Evolutionary conservation across 139 green algal species (phyloP), one percentile per base, ranked within the genome.

Genomic region (Chlorella sp.): DNA sequence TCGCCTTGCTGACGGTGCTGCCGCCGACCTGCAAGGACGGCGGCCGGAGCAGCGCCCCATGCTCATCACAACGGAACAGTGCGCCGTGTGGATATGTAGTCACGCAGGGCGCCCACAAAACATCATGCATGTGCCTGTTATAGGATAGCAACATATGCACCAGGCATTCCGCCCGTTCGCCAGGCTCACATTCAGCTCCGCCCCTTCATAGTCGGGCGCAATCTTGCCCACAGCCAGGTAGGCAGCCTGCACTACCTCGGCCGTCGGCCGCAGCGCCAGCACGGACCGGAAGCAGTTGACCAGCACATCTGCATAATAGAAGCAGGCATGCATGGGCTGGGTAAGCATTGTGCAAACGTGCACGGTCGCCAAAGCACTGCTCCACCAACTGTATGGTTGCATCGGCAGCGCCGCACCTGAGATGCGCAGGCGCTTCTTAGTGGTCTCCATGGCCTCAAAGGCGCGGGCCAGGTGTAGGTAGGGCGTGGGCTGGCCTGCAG

Each of bases 391-490:
- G n/a, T n/a, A n/a, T n/a, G n/a, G n/a, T n/a, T n/a, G n/a, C n/a
- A n/a, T n/a, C n/a, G n/a, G n/a, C n/a, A n/a, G n/a, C n/a, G n/a
- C 56, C 51, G 67, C 82, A 39, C 93, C 90, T 30, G 68, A 84
- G 25, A 95, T 98, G 47, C 62, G 72, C 55, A 96, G 81, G 9
- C 95, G 91, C 83, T 94, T 96, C 41, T 86, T 94, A 60, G 95
- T 98, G 76, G 79, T 71, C 28, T 95, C 92, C 73, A 95, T 86
- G 17, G 91, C 89, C 15, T 88, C 86, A 57, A 98, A 92, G 0
- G 91, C 85, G 13, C 91, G 78, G 11, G 95, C 91, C 16, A 99
- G 74, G 74, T 97, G 93, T 38, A 95, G 78, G 84, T 99, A 99
- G 0, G 96, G 96, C 20, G 88, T 83, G 0, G 88, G 75, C 26